Evolutionary conservation across 805 yeast genomes (phyloP), one percentile per base, ranked within the genome.

Genomic region (Cyberlindnera meyerae): DNA sequence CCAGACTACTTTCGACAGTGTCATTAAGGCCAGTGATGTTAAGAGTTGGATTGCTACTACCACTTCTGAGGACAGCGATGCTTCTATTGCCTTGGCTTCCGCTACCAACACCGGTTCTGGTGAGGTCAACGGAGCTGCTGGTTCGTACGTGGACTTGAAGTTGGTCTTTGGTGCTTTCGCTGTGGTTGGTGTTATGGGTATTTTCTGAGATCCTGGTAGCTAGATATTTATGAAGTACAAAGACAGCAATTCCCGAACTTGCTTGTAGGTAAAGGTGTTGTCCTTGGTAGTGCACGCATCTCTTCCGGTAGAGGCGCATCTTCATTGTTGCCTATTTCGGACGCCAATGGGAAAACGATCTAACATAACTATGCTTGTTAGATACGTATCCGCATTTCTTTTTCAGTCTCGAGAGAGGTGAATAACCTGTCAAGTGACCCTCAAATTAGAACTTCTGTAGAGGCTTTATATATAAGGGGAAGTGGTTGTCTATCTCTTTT

Each of bases 11-110:
- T 68, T 80, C 43, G 76, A 69, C 47, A 48, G 52, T 2, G 51
- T 68, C n/a, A 51, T 82, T 20, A 37, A 57, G 11, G 74, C 68
- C 15, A 44, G 65, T n/a, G 67, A 66, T 36, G 50, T 82, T 9
- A 51, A 59, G 34, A 32, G 49, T 2, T 71, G 83, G 75, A 58
- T 79, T 30, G 49, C 68, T 2, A 49, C 43, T 16, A 61, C 66
- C 17, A 34, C 55, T 6, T 11, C 36, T 1, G 44, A 36, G 9
- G 52, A 52, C 8, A 67, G 63, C 13, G 56, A 49, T 17, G 58
- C 53, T 15, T 45, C 63, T 17, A 44, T 51, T 12, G 47, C 55
- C 30, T 53, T 66, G 37, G 44, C 47, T n/a, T 51, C 65, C 18
- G 60, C 61, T 15, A 58, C 66, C 2, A 65, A 61, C 40, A 61